Conservation (phyloP, 1,284 basidiomycete species). For the Takashimella tepidaria region DNA sequence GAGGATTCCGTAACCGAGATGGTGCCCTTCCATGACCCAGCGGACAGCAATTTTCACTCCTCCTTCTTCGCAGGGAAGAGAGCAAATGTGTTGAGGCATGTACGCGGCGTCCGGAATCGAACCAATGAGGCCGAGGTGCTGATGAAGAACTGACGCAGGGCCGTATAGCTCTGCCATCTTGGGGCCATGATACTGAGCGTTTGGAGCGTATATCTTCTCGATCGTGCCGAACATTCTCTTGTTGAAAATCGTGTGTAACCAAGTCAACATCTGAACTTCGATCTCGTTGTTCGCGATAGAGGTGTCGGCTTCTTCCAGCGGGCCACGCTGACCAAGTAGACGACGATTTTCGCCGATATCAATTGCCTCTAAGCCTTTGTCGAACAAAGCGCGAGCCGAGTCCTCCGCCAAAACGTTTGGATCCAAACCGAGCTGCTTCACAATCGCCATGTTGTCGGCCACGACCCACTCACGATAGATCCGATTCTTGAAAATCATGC, state of each 20-base stretch:
- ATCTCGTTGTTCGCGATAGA: conserved; percentile 9
- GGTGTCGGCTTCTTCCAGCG: conserved; percentile 6
- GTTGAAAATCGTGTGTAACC: conserved; percentile 9
- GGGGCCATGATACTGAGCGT: conserved; percentile 9
- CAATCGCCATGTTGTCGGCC: conserved; percentile 9
- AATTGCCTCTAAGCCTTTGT: conserved; percentile 5
- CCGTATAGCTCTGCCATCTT: conserved; percentile 11
- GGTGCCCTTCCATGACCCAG: conserved; percentile 8
- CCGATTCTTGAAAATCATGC: conserved; percentile 7
- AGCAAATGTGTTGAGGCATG: conserved; percentile 9
- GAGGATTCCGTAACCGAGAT: conserved; percentile 8
- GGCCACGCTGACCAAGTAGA: conserved; percentile 3
- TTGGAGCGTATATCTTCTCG: conserved; percentile 8
- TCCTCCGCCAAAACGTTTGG: conserved; percentile 3
- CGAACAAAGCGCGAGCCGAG: conserved; percentile 4
- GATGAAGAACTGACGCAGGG: conserved; percentile 6
- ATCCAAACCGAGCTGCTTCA: conserved; percentile 8
- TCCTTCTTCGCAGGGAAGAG: conserved; percentile 6
- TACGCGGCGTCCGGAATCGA: conserved; percentile 7
- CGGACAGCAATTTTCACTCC: conserved; percentile 8
- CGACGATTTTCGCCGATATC: conserved; percentile 8
- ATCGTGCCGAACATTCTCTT: conserved; percentile 8
- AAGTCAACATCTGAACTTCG: conserved; percentile 3
- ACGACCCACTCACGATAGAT: conserved; percentile 11
- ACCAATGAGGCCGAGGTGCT: conserved; percentile 7